Conservation (phyloP, 352 stramenopile genomes). For the Globisporangium paroecandrum region DNA sequence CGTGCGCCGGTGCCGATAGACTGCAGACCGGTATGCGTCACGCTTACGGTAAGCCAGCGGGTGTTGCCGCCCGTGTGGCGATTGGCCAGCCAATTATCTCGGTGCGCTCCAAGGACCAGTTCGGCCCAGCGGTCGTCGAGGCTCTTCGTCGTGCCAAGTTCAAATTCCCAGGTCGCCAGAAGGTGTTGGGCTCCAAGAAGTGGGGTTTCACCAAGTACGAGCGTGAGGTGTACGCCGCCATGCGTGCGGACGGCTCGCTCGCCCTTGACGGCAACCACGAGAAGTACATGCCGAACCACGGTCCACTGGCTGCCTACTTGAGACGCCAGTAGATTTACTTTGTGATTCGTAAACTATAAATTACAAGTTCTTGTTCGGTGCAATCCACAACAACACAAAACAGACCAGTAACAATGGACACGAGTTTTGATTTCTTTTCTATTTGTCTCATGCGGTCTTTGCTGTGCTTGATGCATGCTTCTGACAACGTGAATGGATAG, state of each 20-base stretch:
- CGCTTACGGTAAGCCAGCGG: slow-evolving; percentile 99
- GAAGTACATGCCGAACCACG: slow-evolving; percentile 94
- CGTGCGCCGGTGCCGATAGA: slow-evolving; percentile 98
- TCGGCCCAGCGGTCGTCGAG: slow-evolving; percentile 93
- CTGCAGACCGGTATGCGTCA: slow-evolving; percentile 98
- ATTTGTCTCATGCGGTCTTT: background rate
- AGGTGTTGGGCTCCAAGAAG: slow-evolving; percentile 99
- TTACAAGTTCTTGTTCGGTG: slow-evolving; percentile 17
- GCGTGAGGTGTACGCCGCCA: slow-evolving; percentile 96
- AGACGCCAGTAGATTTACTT: slow-evolving; percentile 11
- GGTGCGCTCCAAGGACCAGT: slow-evolving; percentile 96
- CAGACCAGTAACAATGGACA: background rate
- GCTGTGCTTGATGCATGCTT: background rate
- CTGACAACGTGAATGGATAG: no score
- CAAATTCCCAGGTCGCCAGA: slow-evolving; percentile 99
- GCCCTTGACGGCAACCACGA: slow-evolving; percentile 96
- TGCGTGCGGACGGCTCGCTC: slow-evolving; percentile 94
- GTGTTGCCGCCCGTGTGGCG: slow-evolving; percentile 96
- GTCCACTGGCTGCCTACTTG: slow-evolving; percentile 53
- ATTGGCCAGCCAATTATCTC: slow-evolving; percentile 99
- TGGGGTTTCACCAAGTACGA: slow-evolving; percentile 99
- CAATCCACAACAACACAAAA: slow-evolving; percentile 13
- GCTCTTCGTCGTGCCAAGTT: slow-evolving; percentile 99
- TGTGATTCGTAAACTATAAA: slow-evolving; percentile 15
- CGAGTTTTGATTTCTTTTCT: slow-evolving; percentile 12